Base-by-base conservation (phyloP, 179 eudicot species). In the Heliamphora ciliata region DNA sequence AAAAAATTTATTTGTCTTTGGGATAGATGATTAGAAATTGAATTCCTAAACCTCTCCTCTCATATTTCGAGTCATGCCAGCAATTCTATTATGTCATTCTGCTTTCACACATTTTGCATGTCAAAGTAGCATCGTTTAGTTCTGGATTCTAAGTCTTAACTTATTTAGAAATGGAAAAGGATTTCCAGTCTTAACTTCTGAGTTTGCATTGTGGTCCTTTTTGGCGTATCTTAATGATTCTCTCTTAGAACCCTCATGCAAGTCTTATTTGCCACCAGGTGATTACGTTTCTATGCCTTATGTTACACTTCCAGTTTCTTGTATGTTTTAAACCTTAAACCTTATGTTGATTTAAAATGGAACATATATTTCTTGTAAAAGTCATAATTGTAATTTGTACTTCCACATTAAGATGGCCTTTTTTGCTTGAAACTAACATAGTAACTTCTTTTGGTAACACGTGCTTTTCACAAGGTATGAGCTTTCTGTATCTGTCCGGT, bases 81-180 rank as follows among this genome's bases (percentile, higher is more conserved):
- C 67, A 54, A 46, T 64, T 64, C 47, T 64, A 18, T 77, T 11
- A 17, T 74, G 63, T 54, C 47, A 73, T 73, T 54, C 67, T 77
- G 6, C 40, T 77, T 72, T 68, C 15, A 68, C 50, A 8, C 50
- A 8, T 8, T 10, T 56, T 15, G 50, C 47, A 59, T 60, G 7
- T 31, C 4, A 8, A 58, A 24, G 3, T 15, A 15, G 46, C 0
- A 6, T 60, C 7, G 13, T 59, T 75, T 24, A 50, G 10, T 13
- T 31, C 31, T 13, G 10, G 50, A 47, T 31, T 75, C 64, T 55
- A 75, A 55, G 46, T 75, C 40, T 31, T 31, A 31, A 31, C 40
- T 31, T 9, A 21, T 3, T 21, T 65, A 60, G 4, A 13, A 13
- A 60, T 4, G 13, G 14, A 60, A 60, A 4, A 60, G 14, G n/a